Evolutionary conservation across 2,329 filamentous ascomycete genomes (phyloP).

Genomic region (Dichotomopilus funicola): DNA sequence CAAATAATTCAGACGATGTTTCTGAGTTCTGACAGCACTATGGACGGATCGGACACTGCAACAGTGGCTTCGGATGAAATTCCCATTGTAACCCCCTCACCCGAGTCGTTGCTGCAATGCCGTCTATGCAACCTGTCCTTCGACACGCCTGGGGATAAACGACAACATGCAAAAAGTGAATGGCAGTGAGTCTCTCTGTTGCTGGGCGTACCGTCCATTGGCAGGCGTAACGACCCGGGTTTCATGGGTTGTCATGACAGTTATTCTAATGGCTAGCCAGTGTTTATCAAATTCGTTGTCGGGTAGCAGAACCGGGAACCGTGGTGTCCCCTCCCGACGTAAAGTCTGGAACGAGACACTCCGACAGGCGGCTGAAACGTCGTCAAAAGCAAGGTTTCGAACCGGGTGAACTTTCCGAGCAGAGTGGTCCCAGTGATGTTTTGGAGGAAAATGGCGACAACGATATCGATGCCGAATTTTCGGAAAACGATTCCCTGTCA

Average conservation of each 20-base stretch:
- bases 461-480: neutral
- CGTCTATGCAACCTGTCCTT: constrained; percentile 1
- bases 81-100: neutral
- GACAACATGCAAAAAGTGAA: constrained; percentile 9
- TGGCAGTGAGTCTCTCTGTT: constrained; percentile 1
- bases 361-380: neutral
- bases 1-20: neutral
- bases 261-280: neutral
- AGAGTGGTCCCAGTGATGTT: too few species aligned
- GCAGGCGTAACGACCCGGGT: neutral
- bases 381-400: neutral
- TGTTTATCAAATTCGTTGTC: constrained; percentile 8
- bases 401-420: neutral
- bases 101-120: neutral
- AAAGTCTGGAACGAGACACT: neutral
- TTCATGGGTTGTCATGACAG: neutral
- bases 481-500: constrained; percentile 3
- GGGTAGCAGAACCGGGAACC: constrained; percentile 5
- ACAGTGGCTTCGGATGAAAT: neutral
- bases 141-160: constrained; percentile 2
- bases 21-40: neutral
- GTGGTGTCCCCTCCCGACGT: constrained; percentile 1
- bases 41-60: neutral
- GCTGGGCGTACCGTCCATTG: too few species aligned
- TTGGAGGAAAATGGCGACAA: neutral